Conservation (phyloP, 768 basidiomycete genomes). For the Phylloporus rhodoxanthus region DNA sequence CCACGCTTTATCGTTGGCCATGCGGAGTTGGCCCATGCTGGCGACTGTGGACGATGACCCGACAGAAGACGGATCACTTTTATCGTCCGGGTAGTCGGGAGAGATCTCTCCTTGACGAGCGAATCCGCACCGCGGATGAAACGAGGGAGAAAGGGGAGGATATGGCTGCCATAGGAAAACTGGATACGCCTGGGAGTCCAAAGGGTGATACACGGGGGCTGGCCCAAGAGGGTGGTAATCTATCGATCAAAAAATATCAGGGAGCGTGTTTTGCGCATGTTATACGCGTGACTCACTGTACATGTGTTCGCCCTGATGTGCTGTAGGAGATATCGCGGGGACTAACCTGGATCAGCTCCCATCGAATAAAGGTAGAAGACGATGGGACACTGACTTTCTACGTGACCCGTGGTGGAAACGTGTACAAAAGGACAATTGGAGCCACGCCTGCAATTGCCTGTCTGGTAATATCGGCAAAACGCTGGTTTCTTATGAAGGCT, state of each 20-base stretch:
- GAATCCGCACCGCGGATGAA: slow-evolving; percentile 14
- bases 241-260: slow-evolving; percentile 8
- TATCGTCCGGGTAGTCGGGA: slow-evolving; percentile 21
- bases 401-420: slow-evolving; percentile 1
- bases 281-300: slow-evolving; percentile 12
- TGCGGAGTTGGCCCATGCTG: slow-evolving; percentile 8
- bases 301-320: slow-evolving; percentile 13
- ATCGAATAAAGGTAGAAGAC: not conserved
- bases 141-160: slow-evolving; percentile 13
- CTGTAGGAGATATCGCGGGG: slow-evolving; percentile 5
- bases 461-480: slow-evolving; percentile 23
- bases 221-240: slow-evolving; percentile 16
- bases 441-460: slow-evolving; percentile 26
- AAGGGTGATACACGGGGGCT: slow-evolving; percentile 17
- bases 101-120: slow-evolving; percentile 4
- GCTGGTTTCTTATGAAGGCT: slow-evolving; percentile 6
- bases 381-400: slow-evolving; percentile 14
- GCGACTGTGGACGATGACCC: slow-evolving; percentile 14
- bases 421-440: slow-evolving; percentile 25
- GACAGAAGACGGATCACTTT: slow-evolving; percentile 23
- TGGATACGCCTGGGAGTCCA: slow-evolving; percentile 12
- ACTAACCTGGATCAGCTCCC: slow-evolving; percentile 13
- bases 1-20: slow-evolving; percentile 3
- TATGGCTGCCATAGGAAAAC: slow-evolving; percentile 30
- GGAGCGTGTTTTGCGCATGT: not conserved